Base-by-base conservation (phyloP, 495 filamentous ascomycete species). In the Filosporella fistucella region DNA sequence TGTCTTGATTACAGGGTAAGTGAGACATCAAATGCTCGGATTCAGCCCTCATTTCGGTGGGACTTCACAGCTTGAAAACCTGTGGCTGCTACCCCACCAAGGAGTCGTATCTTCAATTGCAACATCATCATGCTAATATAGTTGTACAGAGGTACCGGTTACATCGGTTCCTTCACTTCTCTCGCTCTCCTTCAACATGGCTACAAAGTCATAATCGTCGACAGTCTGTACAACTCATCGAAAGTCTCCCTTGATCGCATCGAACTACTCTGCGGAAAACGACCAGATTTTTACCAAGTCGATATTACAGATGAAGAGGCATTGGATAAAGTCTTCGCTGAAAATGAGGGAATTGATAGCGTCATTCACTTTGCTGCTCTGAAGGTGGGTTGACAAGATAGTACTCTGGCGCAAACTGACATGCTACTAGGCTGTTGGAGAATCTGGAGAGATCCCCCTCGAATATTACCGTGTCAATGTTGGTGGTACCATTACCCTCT, bases 391-490 rank as follows among this genome's bases (percentile, higher is more conserved):
- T 18, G 7, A 7, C 2, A 12, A 18, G 26, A 17, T 17, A 14
- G 9, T 37, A 3, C 29, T 6, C 16, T 16, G 42, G 33, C 42
- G 14, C 41, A 58, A 9, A 28, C 23, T 37, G 37, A 54, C 35
- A 29, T 17, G 8, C 13, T 9, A 44, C 21, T 20, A 95, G 90
- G 90, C 94, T 29, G 93, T 98, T 49, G 93, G 94, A 56, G 94
- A 98, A 71, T 96, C 91, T 14, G 81, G 80, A 58, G 91, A 96
- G 68, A 95, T 89, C 54, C 93, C 93, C 30, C 79, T 96, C 58
- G 93, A 98, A 71, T 98, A 98, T 78, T 98, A 95, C 76, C 76
- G 84, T 49, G 87, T 94, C 69, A 98, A 98, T 64, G 94, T 97
- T 51, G 86, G 87, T 63, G 94, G 93, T 64, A 88, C 88, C 53